A percentile compares a stretch with the other conserved stretches of the same genome.
Conservation (phyloP, 768 basidiomycete genomes). For the Trametes cingulata region DNA sequence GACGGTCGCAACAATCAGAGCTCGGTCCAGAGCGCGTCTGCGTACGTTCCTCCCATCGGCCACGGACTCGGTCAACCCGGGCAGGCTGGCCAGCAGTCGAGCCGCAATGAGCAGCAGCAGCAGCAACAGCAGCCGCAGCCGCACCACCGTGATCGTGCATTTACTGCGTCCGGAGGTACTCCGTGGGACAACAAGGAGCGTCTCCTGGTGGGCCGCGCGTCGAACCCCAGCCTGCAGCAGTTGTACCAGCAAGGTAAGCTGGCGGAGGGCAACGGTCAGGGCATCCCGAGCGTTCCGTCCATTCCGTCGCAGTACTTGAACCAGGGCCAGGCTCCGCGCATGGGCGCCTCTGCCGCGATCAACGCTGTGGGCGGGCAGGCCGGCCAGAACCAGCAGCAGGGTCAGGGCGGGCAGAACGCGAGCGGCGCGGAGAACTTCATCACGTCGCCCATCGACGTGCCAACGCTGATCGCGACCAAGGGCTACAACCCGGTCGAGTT, state of each 20-base stretch:
- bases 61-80: conserved; percentile 37
- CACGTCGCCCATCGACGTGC: conserved; percentile 79
- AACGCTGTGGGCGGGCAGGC: conserved; percentile 9
- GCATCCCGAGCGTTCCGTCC: conserved; percentile 66
- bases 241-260: conserved; percentile 47
- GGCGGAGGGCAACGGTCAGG: conserved; percentile 31
- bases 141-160: conserved; percentile 36
- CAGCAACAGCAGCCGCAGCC: conserved; percentile 36
- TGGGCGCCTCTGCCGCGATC: conserved; percentile 22
- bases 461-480: conserved; percentile 80
- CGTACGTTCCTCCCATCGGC: conserved; percentile 45
- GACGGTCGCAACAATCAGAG: conserved; percentile 64
- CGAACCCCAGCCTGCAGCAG: conserved; percentile 71
- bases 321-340: conserved; percentile 39
- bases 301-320: conserved; percentile 76
- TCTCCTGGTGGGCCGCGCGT: conserved; percentile 53
- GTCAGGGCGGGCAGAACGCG: conserved; percentile 25
- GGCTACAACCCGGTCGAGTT: conserved; percentile 90
- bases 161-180: conserved; percentile 38
- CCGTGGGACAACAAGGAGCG: conserved; percentile 73
- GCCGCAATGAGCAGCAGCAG: conserved; percentile 36
- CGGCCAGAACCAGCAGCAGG: conserved; percentile 40
- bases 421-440: conserved; percentile 38
- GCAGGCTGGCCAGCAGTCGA: conserved; percentile 29
- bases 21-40: conserved; percentile 51